phyloP scores from a whole-genome alignment of 371 early-diverging fungal species.

The Apophysomyces sp. region DNA sequence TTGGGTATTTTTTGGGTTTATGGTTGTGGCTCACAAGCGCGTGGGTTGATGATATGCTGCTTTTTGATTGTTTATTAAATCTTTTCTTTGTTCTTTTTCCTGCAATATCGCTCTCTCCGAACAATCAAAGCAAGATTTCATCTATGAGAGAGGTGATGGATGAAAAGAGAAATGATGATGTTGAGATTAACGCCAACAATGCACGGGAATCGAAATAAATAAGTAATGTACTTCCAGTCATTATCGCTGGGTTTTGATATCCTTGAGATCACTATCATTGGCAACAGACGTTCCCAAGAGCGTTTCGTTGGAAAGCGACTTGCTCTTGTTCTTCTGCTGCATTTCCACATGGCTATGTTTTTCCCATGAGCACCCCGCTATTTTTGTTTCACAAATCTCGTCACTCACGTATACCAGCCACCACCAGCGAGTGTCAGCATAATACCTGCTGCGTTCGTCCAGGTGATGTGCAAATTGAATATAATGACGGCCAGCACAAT shows the following conservation, averaged over 20 bases:
- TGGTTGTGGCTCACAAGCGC: too few species aligned
- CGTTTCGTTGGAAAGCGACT: constrained; percentile 5
- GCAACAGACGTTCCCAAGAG: not conserved
- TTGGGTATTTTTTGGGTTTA: not conserved
- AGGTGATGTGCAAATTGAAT: constrained; percentile 67
- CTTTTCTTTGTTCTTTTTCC: not conserved
- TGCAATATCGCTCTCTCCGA: not conserved
- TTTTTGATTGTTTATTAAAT: not conserved
- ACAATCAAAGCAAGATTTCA: not conserved
- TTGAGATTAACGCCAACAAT: not conserved
- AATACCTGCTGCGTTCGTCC: constrained; percentile 73
- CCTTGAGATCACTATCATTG: not conserved
- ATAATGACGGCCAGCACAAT: constrained; percentile 77
- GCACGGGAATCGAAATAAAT: not conserved
- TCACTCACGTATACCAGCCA: constrained; percentile 54
- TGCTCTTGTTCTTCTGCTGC: constrained; percentile 12
- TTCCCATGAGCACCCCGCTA: not conserved
- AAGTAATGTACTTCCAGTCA: not conserved
- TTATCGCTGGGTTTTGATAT: not conserved
- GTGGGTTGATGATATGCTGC: not conserved
- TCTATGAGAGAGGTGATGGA: not conserved
- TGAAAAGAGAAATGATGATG: not conserved
- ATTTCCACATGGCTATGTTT: constrained; percentile 20
- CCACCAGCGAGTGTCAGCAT: constrained; percentile 79
- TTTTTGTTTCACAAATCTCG: not conserved